Evolutionary conservation across 306 rosid genomes (phyloP), one percentile per base, ranked within the genome.

Genomic region (Alnus glutinosa): DNA sequence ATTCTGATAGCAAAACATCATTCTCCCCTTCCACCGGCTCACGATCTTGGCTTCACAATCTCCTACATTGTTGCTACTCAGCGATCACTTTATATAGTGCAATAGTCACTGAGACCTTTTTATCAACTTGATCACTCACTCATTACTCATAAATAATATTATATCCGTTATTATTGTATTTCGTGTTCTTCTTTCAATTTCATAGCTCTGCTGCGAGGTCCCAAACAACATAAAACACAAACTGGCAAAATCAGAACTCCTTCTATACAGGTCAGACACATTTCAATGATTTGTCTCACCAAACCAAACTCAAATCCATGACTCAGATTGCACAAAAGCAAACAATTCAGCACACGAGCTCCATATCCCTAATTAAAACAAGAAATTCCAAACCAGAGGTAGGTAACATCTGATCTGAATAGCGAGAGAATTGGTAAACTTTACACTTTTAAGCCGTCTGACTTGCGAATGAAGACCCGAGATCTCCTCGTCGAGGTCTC

Each of bases 391-490:
- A 51, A n/a, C 42, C 50, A 23, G 5, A 11, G 5, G 8, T 1
- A 11, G 5, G 8, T 0, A 51, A 36, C 12, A 34, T 32, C 5
- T 54, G 16, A 4, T 28, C 18, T n/a, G 4, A n/a, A 0, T 4
- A 10, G 28, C 15, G 5, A 0, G 16, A n/a, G 49, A 67, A 68
- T 42, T 36, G 18, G 3, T 71, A 70, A 64, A 32, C 85, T 12
- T 12, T 77, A 84, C 88, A 8, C 11, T 36, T 81, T 67, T 81
- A 11, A 84, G 85, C 4, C 82, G 82, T 68, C 74, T 64, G 46
- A 84, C 88, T 84, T 84, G 88, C 3, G 79, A 50, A 12, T 76
- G 82, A 50, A 84, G 82, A 7, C 80, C 85, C 0, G 82, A 39
- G 37, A 84, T 77, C 58, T 77, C 50, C 46, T 84, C 82, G 9